Percentiles rank a stretch among this genome's conserved stretches.
These are phyloP conservation scores for Penicillium crustosum DNA, from an alignment of 2,329 filamentous ascomycete genomes.

Conservation along the genomic window DNA sequence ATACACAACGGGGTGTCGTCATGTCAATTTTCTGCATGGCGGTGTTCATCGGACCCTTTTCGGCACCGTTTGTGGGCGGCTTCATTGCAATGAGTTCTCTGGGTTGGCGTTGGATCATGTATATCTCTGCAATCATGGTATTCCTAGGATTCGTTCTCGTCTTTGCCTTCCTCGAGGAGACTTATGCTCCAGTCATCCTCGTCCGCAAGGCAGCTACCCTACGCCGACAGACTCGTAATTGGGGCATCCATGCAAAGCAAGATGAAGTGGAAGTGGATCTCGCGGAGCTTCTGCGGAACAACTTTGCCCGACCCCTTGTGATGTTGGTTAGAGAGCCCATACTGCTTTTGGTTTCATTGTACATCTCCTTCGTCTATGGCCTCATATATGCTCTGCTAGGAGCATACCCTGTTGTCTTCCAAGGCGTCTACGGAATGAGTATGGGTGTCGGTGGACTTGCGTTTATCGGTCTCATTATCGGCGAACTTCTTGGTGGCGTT, in stretches of 20 bases:
- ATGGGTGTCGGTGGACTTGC: slow-evolving; percentile 72
- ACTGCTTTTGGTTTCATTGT: slow-evolving; percentile 33
- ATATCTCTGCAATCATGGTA: slow-evolving; percentile 53
- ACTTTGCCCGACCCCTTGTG: slow-evolving; percentile 44
- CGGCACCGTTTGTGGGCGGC: slow-evolving; percentile 51
- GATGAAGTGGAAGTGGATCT: slow-evolving; percentile 53
- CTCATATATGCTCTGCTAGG: slow-evolving; percentile 35
- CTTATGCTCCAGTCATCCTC: slow-evolving; percentile 55
- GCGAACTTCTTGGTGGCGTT: slow-evolving; percentile 67
- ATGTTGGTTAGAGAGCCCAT: slow-evolving; percentile 41
- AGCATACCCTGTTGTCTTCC: slow-evolving; percentile 38
- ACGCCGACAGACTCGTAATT: slow-evolving; percentile 54
- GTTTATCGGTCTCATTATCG: slow-evolving; percentile 79
- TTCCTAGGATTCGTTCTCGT: slow-evolving; percentile 41
- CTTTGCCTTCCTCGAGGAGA: slow-evolving; percentile 50
- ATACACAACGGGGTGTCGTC: slow-evolving; percentile 39
- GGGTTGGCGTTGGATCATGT: slow-evolving; percentile 53
- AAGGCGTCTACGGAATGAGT: slow-evolving; percentile 52
- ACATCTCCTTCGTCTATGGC: slow-evolving; percentile 36
- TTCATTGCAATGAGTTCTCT: slow-evolving; percentile 49
- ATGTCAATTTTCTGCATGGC: slow-evolving; percentile 51
- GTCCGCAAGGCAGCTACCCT: slow-evolving; percentile 53
- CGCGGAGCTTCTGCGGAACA: slow-evolving; percentile 46
- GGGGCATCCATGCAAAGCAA: slow-evolving; percentile 57
- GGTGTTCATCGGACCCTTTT: slow-evolving; percentile 49